Evolutionary conservation across 345 rosid genomes (phyloP), one percentile per base, ranked within the genome.

Genomic region (Brassica carinata): DNA sequence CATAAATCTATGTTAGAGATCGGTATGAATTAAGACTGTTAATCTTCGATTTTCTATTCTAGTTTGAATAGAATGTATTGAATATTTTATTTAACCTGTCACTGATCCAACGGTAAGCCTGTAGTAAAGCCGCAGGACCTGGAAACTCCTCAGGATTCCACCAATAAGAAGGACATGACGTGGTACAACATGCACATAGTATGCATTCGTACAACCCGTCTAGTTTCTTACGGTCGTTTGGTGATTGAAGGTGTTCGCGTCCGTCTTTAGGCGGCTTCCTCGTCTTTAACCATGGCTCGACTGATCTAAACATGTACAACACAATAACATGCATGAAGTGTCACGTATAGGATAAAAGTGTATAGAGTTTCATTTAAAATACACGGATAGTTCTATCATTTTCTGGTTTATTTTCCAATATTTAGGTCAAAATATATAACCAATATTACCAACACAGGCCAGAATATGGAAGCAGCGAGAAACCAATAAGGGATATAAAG

Each of bases 191-290:
- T 1, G 94, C 95, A 38, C 98, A 90, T 2, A 91, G 26, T 62
- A 90, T 90, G 84, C 95, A 91, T 77, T 91, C 95, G 13, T 92
- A 87, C 8, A 89, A 58, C 3, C 94, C 96, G 67, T 92, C 90
- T 15, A 89, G 82, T 73, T 86, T 84, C 84, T 91, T 88, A 69
- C 90, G 84, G 7, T 90, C 89, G 0, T 34, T 80, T 0, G 87
- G 87, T 14, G 87, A 86, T 62, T 93, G 93, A 73, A 83, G 53
- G 38, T 87, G 78, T 51, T 93, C 97, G 7, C 79, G 64, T 2
- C 92, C 86, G 2, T 87, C 89, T 58, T 69, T 43, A 0, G 87
- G 85, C 0, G 59, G 80, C 67, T 75, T 73, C 58, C 31, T 84
- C 0, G 90, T 88, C 85, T 88, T 88, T 13, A 90, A 80, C 97